Percentiles rank a stretch among this genome's conserved stretches.
Conservation (phyloP, 2,329 filamentous ascomycete genomes). For the Calycina herbarum region DNA sequence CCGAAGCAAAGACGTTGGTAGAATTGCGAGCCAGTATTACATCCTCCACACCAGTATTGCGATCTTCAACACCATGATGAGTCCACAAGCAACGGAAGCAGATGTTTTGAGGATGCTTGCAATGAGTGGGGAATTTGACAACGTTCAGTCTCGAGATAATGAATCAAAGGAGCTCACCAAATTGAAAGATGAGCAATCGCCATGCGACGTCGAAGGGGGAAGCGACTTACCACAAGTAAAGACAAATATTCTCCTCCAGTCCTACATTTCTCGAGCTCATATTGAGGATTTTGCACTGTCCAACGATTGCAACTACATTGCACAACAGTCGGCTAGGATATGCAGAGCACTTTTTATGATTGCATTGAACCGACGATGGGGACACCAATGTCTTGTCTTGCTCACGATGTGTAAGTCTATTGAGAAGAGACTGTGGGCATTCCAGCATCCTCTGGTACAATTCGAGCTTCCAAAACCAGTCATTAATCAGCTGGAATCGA, state of each 20-base stretch:
- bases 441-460: conserved; percentile 90
- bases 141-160: conserved; percentile 87
- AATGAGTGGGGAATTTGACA: conserved; percentile 97
- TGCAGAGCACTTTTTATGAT: conserved; percentile 97
- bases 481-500: conserved; percentile 81
- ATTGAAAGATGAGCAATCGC: conserved; percentile 66
- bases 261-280: conserved; percentile 85
- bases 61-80: conserved; percentile 96
- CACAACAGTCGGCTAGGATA: conserved; percentile 92
- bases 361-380: conserved; percentile 91
- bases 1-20: conserved; percentile 88
- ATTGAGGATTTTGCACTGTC: conserved; percentile 91
- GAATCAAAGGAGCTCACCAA: conserved; percentile 84
- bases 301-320: conserved; percentile 92
- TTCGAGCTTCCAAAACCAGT: conserved; percentile 88
- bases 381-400: conserved; percentile 88
- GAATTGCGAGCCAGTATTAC: conserved; percentile 97
- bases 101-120: conserved; percentile 96
- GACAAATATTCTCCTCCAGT: conserved; percentile 92
- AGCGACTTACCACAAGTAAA: conserved; percentile 76
- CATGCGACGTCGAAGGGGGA: conserved; percentile 76
- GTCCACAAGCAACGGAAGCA: conserved; percentile 78
- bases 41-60: conserved; percentile 91
- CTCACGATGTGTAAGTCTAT: conserved; percentile 95
- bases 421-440: conserved; percentile 93